Base-by-base conservation (phyloP, 78 protist species). In the Creolimax fragrantissima region DNA sequence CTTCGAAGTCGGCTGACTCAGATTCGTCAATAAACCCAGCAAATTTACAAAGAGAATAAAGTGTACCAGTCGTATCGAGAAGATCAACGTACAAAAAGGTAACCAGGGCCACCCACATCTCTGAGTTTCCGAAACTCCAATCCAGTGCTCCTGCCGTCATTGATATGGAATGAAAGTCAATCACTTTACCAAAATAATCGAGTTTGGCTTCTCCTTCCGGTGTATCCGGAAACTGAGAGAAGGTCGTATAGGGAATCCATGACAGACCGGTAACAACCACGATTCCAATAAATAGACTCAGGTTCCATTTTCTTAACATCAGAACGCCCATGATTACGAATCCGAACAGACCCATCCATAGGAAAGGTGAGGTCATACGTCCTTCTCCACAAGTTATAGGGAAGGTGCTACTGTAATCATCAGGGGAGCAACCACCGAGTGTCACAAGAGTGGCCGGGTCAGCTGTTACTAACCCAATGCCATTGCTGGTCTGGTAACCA, bases 341-440 rank as follows among this genome's bases (percentile, higher is more conserved):
- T 39, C 90, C 90, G 81, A 88, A 11, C n/a, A 88, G 36, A 7
- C 90, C 90, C 37, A 88, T 88, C 90, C 90, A 88, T 58, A 88
- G 36, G 4, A 37, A 45, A 7, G 90, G 90, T 35, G 67, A 35
- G 42, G 35, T 37, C 39, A 88, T 39, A 37, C 36, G 37, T 7
- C 47, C 39, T 0, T 44, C 47, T 5, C 5, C 4, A 37, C 90
- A 88, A 36, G 67, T n/a, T 35, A 88, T 7, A 39, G 90, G 90
- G n/a, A 35, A 35, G 11, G 11, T 32, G 4, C 58, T 35, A n/a
- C 2, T 47, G 42, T 37, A 37, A 88, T 88, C 4, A 35, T 88
- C 90, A 32, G 90, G 90, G 11, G 90, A 37, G 6, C 90, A 88
- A 37, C 90, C 90, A 37, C 90, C 90, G 6, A 88, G 47, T 11